phyloP scores from a whole-genome alignment of 352 stramenopile genomes.

The Phytopythium vexans region DNA sequence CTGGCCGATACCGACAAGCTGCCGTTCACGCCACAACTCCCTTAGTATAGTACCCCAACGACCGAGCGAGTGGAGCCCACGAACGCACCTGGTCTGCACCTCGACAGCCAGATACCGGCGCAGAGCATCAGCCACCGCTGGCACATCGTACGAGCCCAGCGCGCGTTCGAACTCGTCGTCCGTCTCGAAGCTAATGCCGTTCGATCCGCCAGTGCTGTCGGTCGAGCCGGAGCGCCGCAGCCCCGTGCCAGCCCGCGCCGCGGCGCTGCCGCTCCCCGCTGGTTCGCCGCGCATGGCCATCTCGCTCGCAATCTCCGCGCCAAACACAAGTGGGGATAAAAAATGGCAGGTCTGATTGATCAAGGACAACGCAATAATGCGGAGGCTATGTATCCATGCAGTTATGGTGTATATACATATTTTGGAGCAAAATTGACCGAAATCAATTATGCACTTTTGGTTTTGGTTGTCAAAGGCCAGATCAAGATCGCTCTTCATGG shows the following conservation, averaged over 20 bases:
- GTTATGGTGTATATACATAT: no score
- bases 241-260: background rate
- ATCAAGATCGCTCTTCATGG: no score
- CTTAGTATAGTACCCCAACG: no score
- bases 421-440: no score
- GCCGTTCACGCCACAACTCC: background rate
- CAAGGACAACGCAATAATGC: no score
- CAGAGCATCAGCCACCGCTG: slow-evolving; percentile 50
- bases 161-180: slow-evolving; percentile 71
- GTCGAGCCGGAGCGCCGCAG: slow-evolving; percentile 17
- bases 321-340: no score
- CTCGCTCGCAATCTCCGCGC: background rate
- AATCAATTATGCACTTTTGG: no score
- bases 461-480: no score
- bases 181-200: slow-evolving; percentile 44
- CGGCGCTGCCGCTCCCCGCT: no score
- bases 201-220: slow-evolving; percentile 4
- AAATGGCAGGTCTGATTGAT: no score
- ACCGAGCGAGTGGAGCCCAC: background rate
- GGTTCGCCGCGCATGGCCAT: background rate
- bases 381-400: no score
- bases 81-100: slow-evolving; percentile 53
- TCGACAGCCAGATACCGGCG: slow-evolving; percentile 67
- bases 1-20: slow-evolving; percentile 43
- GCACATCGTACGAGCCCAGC: slow-evolving; percentile 66